A percentile compares a stretch with the other conserved stretches of the same genome.
Evolutionary conservation across 495 filamentous ascomycete species (phyloP).

Genomic region (Tuber melanosporum): DNA sequence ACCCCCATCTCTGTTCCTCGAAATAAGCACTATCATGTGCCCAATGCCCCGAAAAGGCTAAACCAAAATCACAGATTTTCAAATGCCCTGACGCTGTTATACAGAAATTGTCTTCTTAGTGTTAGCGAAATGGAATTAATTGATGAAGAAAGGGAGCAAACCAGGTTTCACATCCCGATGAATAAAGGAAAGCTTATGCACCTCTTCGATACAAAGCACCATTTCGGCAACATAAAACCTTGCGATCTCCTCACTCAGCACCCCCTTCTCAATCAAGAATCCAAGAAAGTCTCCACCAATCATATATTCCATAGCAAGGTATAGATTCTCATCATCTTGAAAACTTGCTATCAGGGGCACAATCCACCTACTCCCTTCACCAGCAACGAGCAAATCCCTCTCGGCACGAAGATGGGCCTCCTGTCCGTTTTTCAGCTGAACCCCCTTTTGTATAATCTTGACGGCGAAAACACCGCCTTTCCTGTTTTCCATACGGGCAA

Average conservation of each 20-base stretch:
- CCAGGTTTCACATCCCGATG: constrained; percentile 87
- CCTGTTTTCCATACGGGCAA: constrained; percentile 62
- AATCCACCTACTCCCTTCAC: constrained; percentile 76
- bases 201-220: constrained; percentile 89
- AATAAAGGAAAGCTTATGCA: constrained; percentile 78
- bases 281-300: constrained; percentile 89
- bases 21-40: constrained; percentile 80
- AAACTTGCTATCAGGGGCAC: constrained; percentile 84
- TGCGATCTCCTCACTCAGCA: constrained; percentile 67
- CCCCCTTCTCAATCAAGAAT: constrained; percentile 71
- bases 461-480: constrained; percentile 67
- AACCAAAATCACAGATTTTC: constrained; percentile 91
- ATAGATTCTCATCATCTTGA: constrained; percentile 69
- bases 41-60: constrained; percentile 94
- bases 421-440: constrained; percentile 82
- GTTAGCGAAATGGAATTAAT: neutral
- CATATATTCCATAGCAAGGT: constrained; percentile 97
- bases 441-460: constrained; percentile 90
- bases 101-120: constrained; percentile 69
- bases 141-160: neutral
- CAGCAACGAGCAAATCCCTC: constrained; percentile 80
- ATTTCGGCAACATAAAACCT: constrained; percentile 90
- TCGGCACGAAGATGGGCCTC: constrained; percentile 89
- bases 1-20: constrained; percentile 67
- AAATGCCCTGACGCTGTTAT: constrained; percentile 81